Conservation (phyloP, 2,329 filamentous ascomycete species). For the Dichotomopilus funicola region DNA sequence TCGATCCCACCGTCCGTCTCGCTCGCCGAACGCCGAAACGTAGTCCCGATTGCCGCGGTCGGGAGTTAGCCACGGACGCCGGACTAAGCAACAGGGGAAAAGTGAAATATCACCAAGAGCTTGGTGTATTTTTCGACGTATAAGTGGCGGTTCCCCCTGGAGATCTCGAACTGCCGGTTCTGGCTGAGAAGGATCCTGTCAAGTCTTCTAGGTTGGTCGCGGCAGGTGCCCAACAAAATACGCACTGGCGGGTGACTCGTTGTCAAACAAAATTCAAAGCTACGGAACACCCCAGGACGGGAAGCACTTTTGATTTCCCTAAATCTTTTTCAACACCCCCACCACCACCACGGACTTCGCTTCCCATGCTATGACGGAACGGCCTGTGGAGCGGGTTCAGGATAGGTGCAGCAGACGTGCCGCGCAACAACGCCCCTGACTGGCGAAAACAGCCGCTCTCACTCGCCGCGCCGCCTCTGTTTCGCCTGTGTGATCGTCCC, state of each 20-base stretch:
- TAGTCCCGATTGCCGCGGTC: neutral
- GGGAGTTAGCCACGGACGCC: neutral
- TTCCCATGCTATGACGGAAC: slow-evolving; percentile 7
- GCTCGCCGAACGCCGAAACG: neutral
- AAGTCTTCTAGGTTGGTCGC: too few relatives aligned
- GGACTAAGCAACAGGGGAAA: slow-evolving; percentile 3
- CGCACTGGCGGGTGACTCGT: too few relatives aligned
- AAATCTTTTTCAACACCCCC: neutral
- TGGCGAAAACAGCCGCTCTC: slow-evolving; percentile 1
- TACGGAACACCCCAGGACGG: too few relatives aligned
- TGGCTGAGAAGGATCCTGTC: neutral
- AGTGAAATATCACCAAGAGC: slow-evolving; percentile 2
- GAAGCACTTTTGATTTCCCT: too few relatives aligned
- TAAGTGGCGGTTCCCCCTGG: slow-evolving; percentile 2
- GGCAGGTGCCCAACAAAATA: too few relatives aligned
- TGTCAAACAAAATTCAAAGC: too few relatives aligned
- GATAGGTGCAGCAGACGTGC: slow-evolving; percentile 5
- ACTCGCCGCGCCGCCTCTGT: neutral
- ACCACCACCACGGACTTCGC: neutral
- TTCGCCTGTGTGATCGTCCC: slow-evolving; percentile 8
- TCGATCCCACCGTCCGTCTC: slow-evolving; percentile 6
- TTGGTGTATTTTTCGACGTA: neutral
- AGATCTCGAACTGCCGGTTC: neutral
- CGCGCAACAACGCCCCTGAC: slow-evolving; percentile 4
- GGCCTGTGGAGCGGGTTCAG: slow-evolving; percentile 6